These are phyloP conservation scores for Pluteus cervinus DNA, from an alignment of 768 basidiomycete genomes.

Conservation along the genomic window DNA sequence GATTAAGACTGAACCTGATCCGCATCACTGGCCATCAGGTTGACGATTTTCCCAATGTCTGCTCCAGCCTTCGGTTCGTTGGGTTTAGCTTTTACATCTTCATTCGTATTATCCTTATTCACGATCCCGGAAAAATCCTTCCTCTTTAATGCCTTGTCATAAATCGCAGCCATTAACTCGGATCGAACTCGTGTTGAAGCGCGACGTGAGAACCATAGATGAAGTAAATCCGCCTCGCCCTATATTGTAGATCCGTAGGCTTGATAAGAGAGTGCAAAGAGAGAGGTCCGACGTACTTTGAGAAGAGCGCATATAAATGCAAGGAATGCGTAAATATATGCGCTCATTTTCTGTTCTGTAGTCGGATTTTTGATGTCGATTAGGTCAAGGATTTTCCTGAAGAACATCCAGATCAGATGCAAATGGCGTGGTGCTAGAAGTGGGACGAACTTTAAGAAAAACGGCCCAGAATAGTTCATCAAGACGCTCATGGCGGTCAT, in stretches of 20 bases:
- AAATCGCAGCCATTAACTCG: conserved; percentile 81
- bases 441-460: conserved; percentile 66
- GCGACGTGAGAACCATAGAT: conserved; percentile 79
- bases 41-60: conserved; percentile 84
- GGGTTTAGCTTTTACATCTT: conserved; percentile 28
- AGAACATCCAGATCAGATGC: not conserved
- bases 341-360: conserved; percentile 45
- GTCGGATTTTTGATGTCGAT: conserved; percentile 40
- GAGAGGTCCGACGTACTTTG: conserved; percentile 34
- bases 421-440: not conserved
- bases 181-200: conserved; percentile 65
- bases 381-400: conserved; percentile 52
- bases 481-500: conserved; percentile 65
- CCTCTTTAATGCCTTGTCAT: conserved; percentile 81
- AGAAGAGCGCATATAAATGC: conserved; percentile 57
- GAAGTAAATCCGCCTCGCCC: conserved; percentile 65
- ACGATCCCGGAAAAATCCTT: conserved; percentile 80
- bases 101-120: conserved; percentile 28
- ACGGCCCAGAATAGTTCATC: conserved; percentile 79
- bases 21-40: conserved; percentile 79
- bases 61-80: conserved; percentile 70
- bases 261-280: not conserved
- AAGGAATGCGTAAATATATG: conserved; percentile 76
- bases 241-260: conserved; percentile 11
- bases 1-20: conserved; percentile 36